Evolutionary conservation across 2,329 filamentous ascomycete genomes (phyloP).

Genomic region (Mycosphaerella sp.): DNA sequence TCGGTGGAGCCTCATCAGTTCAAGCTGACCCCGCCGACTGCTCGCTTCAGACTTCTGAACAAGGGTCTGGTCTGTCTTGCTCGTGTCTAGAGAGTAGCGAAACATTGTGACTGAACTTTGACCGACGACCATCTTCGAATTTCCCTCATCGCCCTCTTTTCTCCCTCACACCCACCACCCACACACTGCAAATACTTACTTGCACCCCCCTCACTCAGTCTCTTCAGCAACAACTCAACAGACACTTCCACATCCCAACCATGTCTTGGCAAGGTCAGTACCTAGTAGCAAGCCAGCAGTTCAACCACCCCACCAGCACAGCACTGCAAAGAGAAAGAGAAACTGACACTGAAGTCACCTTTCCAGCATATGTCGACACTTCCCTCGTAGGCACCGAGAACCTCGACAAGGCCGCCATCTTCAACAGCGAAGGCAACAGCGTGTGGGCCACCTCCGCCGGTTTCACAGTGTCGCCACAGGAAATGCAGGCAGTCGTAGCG

Average conservation of each 20-base stretch:
- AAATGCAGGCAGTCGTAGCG: slow-evolving; percentile 50
- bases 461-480: slow-evolving; percentile 63
- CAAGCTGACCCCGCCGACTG: too few species aligned
- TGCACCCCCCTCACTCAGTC: not conserved
- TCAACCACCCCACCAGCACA: too few species aligned
- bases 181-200: too few species aligned
- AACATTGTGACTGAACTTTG: too few species aligned
- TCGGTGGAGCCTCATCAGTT: too few species aligned
- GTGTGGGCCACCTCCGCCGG: slow-evolving; percentile 65
- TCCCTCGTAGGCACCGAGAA: slow-evolving; percentile 68
- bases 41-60: too few species aligned
- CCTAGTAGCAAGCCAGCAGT: not conserved
- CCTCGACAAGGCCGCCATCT: slow-evolving; percentile 77
- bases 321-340: too few species aligned
- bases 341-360: not conserved
- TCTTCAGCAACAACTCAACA: not conserved
- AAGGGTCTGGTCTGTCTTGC: too few species aligned
- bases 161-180: too few species aligned
- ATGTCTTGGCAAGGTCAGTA: slow-evolving; percentile 15
- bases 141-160: too few species aligned
- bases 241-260: slow-evolving; percentile 24
- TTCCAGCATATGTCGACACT: not conserved
- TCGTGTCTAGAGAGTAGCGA: too few species aligned
- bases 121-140: too few species aligned
- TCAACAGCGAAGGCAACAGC: slow-evolving; percentile 73